phyloP scores from a whole-genome alignment of 2,329 filamentous ascomycete species.

The Nemania sp. region DNA sequence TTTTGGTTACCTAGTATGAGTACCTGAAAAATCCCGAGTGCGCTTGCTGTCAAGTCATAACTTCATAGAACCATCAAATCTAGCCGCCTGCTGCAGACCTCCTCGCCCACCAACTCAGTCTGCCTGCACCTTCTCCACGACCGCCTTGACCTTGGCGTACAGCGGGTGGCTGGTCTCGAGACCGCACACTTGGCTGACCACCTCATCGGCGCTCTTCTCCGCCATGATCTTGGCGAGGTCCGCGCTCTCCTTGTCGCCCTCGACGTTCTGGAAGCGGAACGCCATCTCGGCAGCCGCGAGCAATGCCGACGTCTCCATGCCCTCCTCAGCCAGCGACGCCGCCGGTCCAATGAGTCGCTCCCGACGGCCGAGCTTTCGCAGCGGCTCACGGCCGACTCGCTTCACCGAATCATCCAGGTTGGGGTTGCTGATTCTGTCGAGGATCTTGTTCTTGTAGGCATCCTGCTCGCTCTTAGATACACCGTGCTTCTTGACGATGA shows the following conservation, averaged over 20 bases:
- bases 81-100: conserved; percentile 9
- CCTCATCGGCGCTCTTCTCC: conserved; percentile 69
- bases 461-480: conserved; percentile 76
- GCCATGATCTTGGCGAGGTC: conserved; percentile 87
- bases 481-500: conserved; percentile 85
- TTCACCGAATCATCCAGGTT: conserved; percentile 90
- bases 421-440: conserved; percentile 90
- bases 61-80: conserved; percentile 32
- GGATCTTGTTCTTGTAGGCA: conserved; percentile 88
- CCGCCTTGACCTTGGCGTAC: conserved; percentile 71
- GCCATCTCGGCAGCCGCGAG: conserved; percentile 87
- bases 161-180: conserved; percentile 77
- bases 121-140: conserved; percentile 82
- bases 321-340: conserved; percentile 81
- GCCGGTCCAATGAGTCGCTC: conserved; percentile 96
- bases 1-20: conserved; percentile 29
- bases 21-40: conserved; percentile 23
- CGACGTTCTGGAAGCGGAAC: conserved; percentile 92
- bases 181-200: conserved; percentile 80
- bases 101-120: conserved; percentile 43
- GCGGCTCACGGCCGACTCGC: conserved; percentile 90
- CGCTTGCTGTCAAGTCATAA: conserved; percentile 36
- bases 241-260: conserved; percentile 85
- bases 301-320: conserved; percentile 71
- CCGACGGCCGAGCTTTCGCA: conserved; percentile 91